Evolutionary conservation across 192 early-diverging fungal species (phyloP).

Genomic region (Jimgerdemannia lactiflua): DNA sequence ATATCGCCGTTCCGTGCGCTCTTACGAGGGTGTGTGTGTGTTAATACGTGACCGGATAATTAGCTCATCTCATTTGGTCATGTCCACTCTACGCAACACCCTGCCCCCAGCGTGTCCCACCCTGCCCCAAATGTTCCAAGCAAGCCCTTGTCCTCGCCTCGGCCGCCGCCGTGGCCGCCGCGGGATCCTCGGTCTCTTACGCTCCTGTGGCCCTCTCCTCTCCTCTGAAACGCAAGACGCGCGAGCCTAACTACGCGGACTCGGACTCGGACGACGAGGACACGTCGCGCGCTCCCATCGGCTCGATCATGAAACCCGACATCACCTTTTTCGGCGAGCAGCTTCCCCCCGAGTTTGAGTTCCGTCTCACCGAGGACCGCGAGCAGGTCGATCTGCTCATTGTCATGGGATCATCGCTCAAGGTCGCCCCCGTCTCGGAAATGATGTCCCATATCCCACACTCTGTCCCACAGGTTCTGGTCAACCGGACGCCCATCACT

Average conservation of each 20-base stretch:
- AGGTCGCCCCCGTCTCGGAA: constrained; percentile 91
- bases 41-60: background rate
- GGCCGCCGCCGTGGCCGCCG: background rate
- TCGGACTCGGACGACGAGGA: constrained; percentile 56
- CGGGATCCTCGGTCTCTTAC: background rate
- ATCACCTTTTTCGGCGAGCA: constrained; percentile 98
- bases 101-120: constrained; percentile 55
- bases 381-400: constrained; percentile 83
- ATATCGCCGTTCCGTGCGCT: background rate
- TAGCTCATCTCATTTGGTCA: background rate
- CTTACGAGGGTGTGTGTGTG: background rate
- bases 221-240: constrained; percentile 7
- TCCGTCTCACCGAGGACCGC: constrained; percentile 64
- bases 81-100: background rate
- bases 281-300: constrained; percentile 19
- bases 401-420: constrained; percentile 95
- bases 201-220: constrained; percentile 7
- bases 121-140: constrained; percentile 68
- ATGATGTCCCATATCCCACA: constrained; percentile 85
- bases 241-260: constrained; percentile 32
- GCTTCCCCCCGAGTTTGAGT: constrained; percentile 79
- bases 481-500: constrained; percentile 86
- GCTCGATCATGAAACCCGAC: constrained; percentile 88
- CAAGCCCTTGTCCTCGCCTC: background rate
- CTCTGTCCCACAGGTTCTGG: constrained; percentile 83